Percentiles rank a stretch among this genome's conserved stretches.
phyloP scores from a whole-genome alignment of 352 stramenopile species.

The Phytophthora megakarya region DNA sequence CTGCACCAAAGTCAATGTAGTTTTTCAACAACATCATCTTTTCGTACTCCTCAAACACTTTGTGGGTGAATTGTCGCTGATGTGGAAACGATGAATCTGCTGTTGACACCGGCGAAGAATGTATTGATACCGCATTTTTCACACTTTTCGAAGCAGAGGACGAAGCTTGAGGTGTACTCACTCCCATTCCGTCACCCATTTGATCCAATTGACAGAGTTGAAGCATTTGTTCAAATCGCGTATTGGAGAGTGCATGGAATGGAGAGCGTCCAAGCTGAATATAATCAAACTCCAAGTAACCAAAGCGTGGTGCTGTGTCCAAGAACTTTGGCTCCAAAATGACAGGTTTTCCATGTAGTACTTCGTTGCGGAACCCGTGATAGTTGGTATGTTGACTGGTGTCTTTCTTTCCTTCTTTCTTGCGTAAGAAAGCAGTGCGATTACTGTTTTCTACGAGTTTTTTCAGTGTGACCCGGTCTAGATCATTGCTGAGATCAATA shows the following conservation, averaged over 20 bases:
- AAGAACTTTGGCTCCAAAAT: slow-evolving; percentile 61
- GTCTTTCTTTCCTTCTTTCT: slow-evolving; percentile 67
- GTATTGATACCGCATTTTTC: slow-evolving; percentile 5
- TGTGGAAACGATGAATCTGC: slow-evolving; percentile 40
- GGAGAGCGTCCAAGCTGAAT: slow-evolving; percentile 53
- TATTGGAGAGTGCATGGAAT: slow-evolving; percentile 53
- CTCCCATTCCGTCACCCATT: slow-evolving; percentile 49
- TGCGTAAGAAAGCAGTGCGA: slow-evolving; percentile 73
- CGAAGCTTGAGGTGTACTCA: not conserved
- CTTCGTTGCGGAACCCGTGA: slow-evolving; percentile 81
- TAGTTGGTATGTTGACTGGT: slow-evolving; percentile 77
- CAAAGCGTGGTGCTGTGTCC: slow-evolving; percentile 70
- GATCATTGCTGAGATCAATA: slow-evolving; percentile 65
- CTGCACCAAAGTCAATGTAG: slow-evolving; percentile 67
- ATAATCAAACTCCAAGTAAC: slow-evolving; percentile 80
- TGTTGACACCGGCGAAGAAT: not conserved
- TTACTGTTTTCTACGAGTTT: slow-evolving; percentile 83
- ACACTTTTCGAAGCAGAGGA: not conserved
- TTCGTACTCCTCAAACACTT: slow-evolving; percentile 60
- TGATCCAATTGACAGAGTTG: slow-evolving; percentile 56
- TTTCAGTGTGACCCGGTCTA: slow-evolving; percentile 70
- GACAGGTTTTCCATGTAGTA: slow-evolving; percentile 66
- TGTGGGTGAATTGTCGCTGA: slow-evolving; percentile 42
- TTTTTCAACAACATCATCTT: slow-evolving; percentile 70
- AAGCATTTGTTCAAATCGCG: slow-evolving; percentile 72